Evolutionary conservation across 176 grass and related monocot species (phyloP), one percentile per base, ranked within the genome.

Genomic region (Pontederia paniculata): DNA sequence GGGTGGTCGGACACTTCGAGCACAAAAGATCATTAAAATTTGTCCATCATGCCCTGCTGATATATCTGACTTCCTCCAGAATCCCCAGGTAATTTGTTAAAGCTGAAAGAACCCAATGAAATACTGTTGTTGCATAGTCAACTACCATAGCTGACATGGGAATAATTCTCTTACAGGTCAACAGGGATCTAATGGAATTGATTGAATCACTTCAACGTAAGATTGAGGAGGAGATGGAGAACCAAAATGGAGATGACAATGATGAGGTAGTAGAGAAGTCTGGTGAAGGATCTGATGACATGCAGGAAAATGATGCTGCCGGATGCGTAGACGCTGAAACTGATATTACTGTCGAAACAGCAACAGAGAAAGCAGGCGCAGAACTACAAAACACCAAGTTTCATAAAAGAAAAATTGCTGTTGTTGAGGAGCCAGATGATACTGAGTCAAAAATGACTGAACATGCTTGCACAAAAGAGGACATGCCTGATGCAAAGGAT

Each of bases 21-120:
- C 86, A 12, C 86, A 91, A 53, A 91, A 98, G 67, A 84, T 98
- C 48, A 69, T 82, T 18, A 98, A 91, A 62, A 91, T 66, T 23
- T 98, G 93, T 49, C 93, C 93, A 5, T 89, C 58, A 23, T 98
- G 93, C 50, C 72, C 86, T 12, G 82, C 66, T 68, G 93, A 98
- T 21, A 98, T 98, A 3, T 87, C 80, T 55, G 86, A 98, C 46
- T 98, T 88, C 66, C 22, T 98, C 58, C 65, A 82, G 63, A 98
- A 82, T 65, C 86, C 93, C 1, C 86, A 98, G 68, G 93, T 91
- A 72, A 42, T 49, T 44, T 21, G 42, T 9, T 55, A 15, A 22
- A 70, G 37, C n/a, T 45, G 4, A 21, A 23, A 41, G 44, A 16
- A 53, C 17, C 5, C 6, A 22, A 20, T 12, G 63, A 28, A 62